phyloP scores from a whole-genome alignment of 768 basidiomycete species.

The Strobilomyces confusus region DNA sequence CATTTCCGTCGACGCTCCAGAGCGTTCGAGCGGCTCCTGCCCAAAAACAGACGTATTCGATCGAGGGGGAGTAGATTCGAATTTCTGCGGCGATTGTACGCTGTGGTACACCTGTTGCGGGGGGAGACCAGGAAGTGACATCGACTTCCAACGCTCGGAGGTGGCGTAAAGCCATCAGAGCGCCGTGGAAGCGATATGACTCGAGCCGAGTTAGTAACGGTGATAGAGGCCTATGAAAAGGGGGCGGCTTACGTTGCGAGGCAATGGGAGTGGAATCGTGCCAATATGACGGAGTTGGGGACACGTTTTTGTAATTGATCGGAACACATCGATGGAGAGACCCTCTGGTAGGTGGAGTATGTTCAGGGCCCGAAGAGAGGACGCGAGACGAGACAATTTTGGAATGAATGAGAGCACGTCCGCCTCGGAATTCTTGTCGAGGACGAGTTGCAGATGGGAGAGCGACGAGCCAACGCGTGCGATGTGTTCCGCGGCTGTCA shows the following conservation, averaged over 20 bases:
- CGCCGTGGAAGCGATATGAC: constrained; percentile 33
- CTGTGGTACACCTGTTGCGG: constrained; percentile 28
- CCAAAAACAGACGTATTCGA: constrained; percentile 36
- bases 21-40: constrained; percentile 25
- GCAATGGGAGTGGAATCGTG: constrained; percentile 34
- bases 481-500: constrained; percentile 40
- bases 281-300: constrained; percentile 38
- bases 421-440: constrained; percentile 36
- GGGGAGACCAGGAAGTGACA: constrained; percentile 33
- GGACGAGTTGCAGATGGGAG: constrained; percentile 41
- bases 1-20: constrained; percentile 35
- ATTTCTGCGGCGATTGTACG: constrained; percentile 38
- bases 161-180: constrained; percentile 32
- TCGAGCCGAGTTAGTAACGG: constrained; percentile 24
- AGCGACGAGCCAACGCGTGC: constrained; percentile 33
- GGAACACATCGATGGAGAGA: constrained; percentile 27
- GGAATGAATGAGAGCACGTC: constrained; percentile 32
- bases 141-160: constrained; percentile 38
- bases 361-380: constrained; percentile 35
- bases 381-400: constrained; percentile 26
- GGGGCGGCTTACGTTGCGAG: constrained; percentile 31
- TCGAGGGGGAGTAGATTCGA: constrained; percentile 34
- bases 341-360: constrained; percentile 35
- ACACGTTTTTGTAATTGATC: constrained; percentile 32
- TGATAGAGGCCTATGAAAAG: constrained; percentile 4